Evolutionary conservation across 2,329 filamentous ascomycete genomes (phyloP).

Genomic region (Aureobasidium sp.): DNA sequence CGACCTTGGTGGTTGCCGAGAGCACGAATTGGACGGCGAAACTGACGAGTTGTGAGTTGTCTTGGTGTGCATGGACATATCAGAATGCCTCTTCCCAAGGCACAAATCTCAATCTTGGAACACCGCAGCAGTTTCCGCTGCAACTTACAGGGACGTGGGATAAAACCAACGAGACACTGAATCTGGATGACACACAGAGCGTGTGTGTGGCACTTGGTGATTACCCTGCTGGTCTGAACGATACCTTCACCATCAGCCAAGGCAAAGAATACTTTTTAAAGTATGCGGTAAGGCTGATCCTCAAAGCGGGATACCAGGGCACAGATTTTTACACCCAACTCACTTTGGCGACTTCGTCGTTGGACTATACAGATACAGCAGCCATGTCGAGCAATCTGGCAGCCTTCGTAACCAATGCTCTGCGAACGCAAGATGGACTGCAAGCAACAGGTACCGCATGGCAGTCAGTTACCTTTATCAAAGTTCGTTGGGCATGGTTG

Average conservation of each 20-base stretch:
- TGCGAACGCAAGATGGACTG: constrained; percentile 7
- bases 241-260: constrained; percentile 11
- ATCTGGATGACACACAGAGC: constrained; percentile 1
- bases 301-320: constrained; percentile 13
- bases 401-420: constrained; percentile 7
- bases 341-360: constrained; percentile 7
- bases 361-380: constrained; percentile 7
- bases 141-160: not conserved
- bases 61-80: constrained; percentile 5
- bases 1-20: not conserved
- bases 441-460: constrained; percentile 1
- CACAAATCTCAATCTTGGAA: not conserved
- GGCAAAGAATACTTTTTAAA: constrained; percentile 13
- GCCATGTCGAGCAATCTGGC: constrained; percentile 7
- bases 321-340: constrained; percentile 9
- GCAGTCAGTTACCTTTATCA: constrained; percentile 1
- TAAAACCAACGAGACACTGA: not conserved
- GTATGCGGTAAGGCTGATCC: not conserved
- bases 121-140: not conserved
- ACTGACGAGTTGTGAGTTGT: not conserved
- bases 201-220: not conserved
- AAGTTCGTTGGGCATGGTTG: constrained; percentile 1
- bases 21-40: constrained; percentile 6
- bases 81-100: not conserved
- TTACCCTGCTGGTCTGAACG: not conserved